These are phyloP conservation scores for Lodderomyces margitis DNA, from an alignment of 1,139 yeast species.

Conservation along the genomic window DNA sequence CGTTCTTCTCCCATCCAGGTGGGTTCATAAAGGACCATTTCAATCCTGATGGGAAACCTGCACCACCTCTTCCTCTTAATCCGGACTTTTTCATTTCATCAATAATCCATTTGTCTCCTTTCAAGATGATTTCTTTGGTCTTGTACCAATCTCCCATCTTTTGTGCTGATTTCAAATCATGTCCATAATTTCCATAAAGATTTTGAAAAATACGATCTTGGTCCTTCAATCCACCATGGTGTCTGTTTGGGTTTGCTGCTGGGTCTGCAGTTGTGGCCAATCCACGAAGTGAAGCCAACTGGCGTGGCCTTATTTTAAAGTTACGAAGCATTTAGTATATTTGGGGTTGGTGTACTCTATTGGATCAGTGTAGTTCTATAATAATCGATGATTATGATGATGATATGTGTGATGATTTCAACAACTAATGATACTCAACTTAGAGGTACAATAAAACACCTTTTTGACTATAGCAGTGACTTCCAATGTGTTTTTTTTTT, in stretches of 20 bases:
- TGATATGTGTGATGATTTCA: no score
- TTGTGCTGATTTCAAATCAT: slow-evolving; percentile 69
- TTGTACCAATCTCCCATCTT: slow-evolving; percentile 89
- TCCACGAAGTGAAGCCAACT: slow-evolving; percentile 23
- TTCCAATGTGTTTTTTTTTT: no score
- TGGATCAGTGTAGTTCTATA: no score
- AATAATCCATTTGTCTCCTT: slow-evolving; percentile 87
- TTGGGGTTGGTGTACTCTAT: not conserved
- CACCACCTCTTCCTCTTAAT: slow-evolving; percentile 89
- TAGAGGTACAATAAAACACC: no score
- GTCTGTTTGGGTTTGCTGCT: slow-evolving; percentile 53
- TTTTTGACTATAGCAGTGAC: no score
- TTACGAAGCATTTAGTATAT: slow-evolving; percentile 24
- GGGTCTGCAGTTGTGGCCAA: slow-evolving; percentile 47
- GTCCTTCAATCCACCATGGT: slow-evolving; percentile 75
- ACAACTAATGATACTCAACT: no score
- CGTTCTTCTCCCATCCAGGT: slow-evolving; percentile 88
- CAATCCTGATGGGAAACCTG: slow-evolving; percentile 87
- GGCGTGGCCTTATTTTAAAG: slow-evolving; percentile 15
- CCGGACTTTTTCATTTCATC: slow-evolving; percentile 84
- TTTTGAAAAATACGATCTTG: slow-evolving; percentile 86
- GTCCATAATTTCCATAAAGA: slow-evolving; percentile 71
- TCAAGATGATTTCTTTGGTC: slow-evolving; percentile 76
- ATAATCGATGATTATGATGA: no score
- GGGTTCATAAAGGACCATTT: slow-evolving; percentile 95